Evolutionary conservation across 2,329 filamentous ascomycete genomes (phyloP).

Genomic region (Onygenales sp.): DNA sequence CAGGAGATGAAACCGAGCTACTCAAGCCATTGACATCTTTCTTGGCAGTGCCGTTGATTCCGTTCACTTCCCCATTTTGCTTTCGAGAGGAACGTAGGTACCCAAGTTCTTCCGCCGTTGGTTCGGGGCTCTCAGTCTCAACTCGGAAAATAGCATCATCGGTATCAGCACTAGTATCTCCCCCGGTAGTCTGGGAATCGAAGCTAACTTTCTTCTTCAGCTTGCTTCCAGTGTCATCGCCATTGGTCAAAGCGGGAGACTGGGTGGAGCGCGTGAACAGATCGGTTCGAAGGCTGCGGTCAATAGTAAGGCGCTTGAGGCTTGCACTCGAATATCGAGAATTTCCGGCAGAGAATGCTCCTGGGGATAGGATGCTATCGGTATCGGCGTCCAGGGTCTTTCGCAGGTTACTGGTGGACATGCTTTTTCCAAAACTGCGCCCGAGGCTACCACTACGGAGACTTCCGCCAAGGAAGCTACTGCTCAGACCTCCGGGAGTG

Average conservation of each 20-base stretch:
- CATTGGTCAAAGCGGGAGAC: slow-evolving; percentile 27
- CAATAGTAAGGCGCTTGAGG: slow-evolving; percentile 88
- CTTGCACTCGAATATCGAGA: slow-evolving; percentile 58
- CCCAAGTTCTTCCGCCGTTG: slow-evolving; percentile 49
- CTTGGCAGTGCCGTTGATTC: slow-evolving; percentile 12
- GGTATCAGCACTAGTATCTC: slow-evolving; percentile 20
- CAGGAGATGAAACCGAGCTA: slow-evolving; percentile 4
- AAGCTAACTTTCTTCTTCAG: slow-evolving; percentile 83
- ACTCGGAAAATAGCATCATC: slow-evolving; percentile 45
- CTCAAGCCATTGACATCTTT: slow-evolving; percentile 22
- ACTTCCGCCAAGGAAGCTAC: slow-evolving; percentile 49
- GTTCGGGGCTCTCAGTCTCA: slow-evolving; percentile 43
- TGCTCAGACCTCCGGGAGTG: slow-evolving; percentile 58
- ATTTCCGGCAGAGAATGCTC: slow-evolving; percentile 66
- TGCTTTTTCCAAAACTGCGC: slow-evolving; percentile 71
- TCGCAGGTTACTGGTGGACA: slow-evolving; percentile 78
- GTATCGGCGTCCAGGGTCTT: slow-evolving; percentile 66
- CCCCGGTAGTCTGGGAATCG: slow-evolving; percentile 54
- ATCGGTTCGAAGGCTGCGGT: slow-evolving; percentile 67
- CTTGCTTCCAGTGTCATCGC: slow-evolving; percentile 29
- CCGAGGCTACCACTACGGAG: slow-evolving; percentile 41
- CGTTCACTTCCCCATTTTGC: slow-evolving; percentile 35
- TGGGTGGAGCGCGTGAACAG: slow-evolving; percentile 41
- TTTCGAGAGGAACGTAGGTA: slow-evolving; percentile 48
- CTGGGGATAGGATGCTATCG: slow-evolving; percentile 76